Percentiles rank a stretch among this genome's conserved stretches.
These are phyloP conservation scores for Amauroascus verrucosus DNA, from an alignment of 2,329 filamentous ascomycete species.

Conservation along the genomic window DNA sequence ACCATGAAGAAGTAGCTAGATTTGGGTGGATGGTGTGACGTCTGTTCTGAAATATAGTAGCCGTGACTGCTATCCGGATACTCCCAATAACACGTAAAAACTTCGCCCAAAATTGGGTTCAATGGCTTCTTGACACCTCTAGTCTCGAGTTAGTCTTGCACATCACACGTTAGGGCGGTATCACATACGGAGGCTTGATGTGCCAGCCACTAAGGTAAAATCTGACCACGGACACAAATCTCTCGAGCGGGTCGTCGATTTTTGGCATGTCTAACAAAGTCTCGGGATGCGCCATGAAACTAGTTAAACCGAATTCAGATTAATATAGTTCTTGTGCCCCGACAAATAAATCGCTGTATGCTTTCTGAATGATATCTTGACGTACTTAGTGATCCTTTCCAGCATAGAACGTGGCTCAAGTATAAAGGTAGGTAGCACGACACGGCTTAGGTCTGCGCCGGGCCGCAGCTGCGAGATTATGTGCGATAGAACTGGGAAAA, in stretches of 20 bases:
- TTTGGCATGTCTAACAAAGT: slow-evolving; percentile 78
- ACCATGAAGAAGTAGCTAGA: slow-evolving; percentile 99
- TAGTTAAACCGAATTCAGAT: slow-evolving; percentile 32
- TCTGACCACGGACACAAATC: slow-evolving; percentile 91
- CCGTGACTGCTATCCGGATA: slow-evolving; percentile 71
- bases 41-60: slow-evolving; percentile 96
- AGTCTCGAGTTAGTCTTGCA: slow-evolving; percentile 8
- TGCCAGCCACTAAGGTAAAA: slow-evolving; percentile 99
- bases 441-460: slow-evolving; percentile 85
- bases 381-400: slow-evolving; percentile 94
- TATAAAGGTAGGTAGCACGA: slow-evolving; percentile 94
- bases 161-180: no score
- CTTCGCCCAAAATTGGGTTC: slow-evolving; percentile 91
- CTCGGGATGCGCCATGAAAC: slow-evolving; percentile 99
- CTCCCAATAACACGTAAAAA: slow-evolving; percentile 93
- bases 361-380: slow-evolving; percentile 14
- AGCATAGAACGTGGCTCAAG: slow-evolving; percentile 96
- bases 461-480: slow-evolving; percentile 96
- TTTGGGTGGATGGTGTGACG: slow-evolving; percentile 94
- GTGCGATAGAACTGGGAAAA: slow-evolving; percentile 67
- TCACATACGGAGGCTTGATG: slow-evolving; percentile 81
- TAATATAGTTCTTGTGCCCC: slow-evolving; percentile 10
- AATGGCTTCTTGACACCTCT: slow-evolving; percentile 97
- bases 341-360: not conserved
- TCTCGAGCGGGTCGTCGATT: slow-evolving; percentile 77